A percentile compares a stretch with the other conserved stretches of the same genome.
Evolutionary conservation across 176 grass and related monocot species (phyloP).

Genomic region (Carex cristatella): DNA sequence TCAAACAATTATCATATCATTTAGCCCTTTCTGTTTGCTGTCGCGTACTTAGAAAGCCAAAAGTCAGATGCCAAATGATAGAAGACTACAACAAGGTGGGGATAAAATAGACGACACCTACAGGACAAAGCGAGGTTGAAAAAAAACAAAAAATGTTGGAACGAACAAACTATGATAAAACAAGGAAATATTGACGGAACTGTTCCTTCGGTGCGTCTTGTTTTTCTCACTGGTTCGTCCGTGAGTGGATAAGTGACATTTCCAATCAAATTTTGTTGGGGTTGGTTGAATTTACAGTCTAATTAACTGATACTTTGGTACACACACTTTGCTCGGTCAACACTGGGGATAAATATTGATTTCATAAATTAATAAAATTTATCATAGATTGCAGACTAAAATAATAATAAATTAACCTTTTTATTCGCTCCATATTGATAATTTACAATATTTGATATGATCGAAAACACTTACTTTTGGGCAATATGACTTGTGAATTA

Average conservation of each 20-base stretch:
- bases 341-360: not conserved
- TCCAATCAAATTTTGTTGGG: not conserved
- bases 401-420: no score
- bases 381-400: no score
- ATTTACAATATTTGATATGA: no score
- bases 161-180: not conserved
- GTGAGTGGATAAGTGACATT: not conserved
- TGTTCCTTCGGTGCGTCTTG: not conserved
- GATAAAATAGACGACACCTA: slow-evolving; percentile 9
- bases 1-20: no score
- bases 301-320: not conserved
- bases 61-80: not conserved
- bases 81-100: slow-evolving; percentile 3
- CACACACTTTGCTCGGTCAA: not conserved
- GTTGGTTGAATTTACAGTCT: not conserved
- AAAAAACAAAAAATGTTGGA: not conserved
- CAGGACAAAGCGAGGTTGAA: not conserved
- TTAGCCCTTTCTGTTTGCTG: not conserved
- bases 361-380: not conserved
- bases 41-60: not conserved
- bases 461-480: no score
- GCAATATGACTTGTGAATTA: no score
- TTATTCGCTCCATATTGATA: no score
- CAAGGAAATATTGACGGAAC: not conserved
- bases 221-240: not conserved